Evolutionary conservation across 257 asterid species (phyloP).

Genomic region (Solanum arcanum): DNA sequence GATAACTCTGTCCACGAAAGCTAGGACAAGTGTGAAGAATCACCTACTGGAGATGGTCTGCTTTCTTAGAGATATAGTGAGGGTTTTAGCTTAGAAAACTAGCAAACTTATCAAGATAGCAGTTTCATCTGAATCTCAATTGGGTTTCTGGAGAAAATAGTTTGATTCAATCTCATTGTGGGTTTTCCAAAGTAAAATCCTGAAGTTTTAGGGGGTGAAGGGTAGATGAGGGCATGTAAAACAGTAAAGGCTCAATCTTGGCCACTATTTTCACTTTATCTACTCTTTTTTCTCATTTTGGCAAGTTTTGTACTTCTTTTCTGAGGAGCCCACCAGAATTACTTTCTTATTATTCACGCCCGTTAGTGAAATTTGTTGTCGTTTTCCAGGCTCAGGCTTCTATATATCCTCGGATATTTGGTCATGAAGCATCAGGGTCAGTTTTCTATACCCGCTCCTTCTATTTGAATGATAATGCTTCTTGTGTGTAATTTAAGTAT

Average conservation of each 20-base stretch:
- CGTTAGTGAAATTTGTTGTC: background rate
- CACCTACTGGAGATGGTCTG: background rate
- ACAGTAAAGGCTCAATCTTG: background rate
- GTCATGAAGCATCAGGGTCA: slow-evolving; percentile 98
- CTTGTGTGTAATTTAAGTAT: background rate
- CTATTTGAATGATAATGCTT: background rate
- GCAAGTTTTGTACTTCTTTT: background rate
- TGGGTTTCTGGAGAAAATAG: background rate
- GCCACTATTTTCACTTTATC: background rate
- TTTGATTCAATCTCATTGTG: background rate
- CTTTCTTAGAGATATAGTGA: background rate
- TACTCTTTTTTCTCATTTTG: background rate
- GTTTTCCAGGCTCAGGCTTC: slow-evolving; percentile 56
- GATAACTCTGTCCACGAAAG: background rate
- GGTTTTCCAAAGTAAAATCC: background rate
- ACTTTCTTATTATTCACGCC: background rate
- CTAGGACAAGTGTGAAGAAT: background rate
- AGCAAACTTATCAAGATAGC: background rate
- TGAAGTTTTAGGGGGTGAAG: background rate
- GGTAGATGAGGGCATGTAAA: background rate
- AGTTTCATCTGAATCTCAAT: background rate
- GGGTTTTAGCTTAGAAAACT: background rate
- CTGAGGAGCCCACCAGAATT: background rate
- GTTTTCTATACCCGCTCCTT: slow-evolving; percentile 8
- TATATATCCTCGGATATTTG: slow-evolving; percentile 77